Evolutionary conservation across 495 filamentous ascomycete species (phyloP), one percentile per base, ranked within the genome.

Genomic region (Viridothelium virens): DNA sequence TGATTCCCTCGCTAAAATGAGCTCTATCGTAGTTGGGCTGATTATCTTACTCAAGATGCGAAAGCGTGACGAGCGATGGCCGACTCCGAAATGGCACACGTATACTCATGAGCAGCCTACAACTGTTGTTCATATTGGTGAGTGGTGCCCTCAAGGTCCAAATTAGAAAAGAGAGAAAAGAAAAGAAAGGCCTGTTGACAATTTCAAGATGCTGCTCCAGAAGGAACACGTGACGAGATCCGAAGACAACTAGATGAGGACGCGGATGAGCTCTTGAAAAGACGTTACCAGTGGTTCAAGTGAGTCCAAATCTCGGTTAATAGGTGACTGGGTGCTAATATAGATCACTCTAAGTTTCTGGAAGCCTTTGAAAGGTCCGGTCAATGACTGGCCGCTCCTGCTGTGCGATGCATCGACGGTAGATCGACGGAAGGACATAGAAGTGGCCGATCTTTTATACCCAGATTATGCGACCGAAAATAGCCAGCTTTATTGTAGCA

Each of bases 31-130:
- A 46, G 16, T 9, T 7, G 41, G 9, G 16, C 16, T 46, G 9
- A 46, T 7, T 46, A 46, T 9, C 41, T 7, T 16, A 7, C 16
- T 7, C 41, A 46, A 46, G 41, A 46, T 46, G 16, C 41, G 41
- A 46, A 46, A 46, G 16, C 41, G 41, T 16, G 41, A 16, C 41
- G 11, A 37, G 31, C 10, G n/a, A 18, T 67, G 62, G 41, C 66
- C 66, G 3, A 41, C 53, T 53, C 41, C 66, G 16, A 64, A 56
- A 11, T 38, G 66, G 12, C 31, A 37, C 33, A 62, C 25, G 25
- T 67, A 67, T 65, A 44, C 63, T 33, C 46, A 67, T 56, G 56
- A 67, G 50, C 66, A 67, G 37, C 66, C 66, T 11, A 67, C 66
- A 16, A 36, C 66, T 37, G 44, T 67, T 37, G 66, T 50, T 18